Percentiles rank a stretch among this genome's conserved stretches.
phyloP scores from a whole-genome alignment of 257 asterid species.

The Solanum virginianum region DNA sequence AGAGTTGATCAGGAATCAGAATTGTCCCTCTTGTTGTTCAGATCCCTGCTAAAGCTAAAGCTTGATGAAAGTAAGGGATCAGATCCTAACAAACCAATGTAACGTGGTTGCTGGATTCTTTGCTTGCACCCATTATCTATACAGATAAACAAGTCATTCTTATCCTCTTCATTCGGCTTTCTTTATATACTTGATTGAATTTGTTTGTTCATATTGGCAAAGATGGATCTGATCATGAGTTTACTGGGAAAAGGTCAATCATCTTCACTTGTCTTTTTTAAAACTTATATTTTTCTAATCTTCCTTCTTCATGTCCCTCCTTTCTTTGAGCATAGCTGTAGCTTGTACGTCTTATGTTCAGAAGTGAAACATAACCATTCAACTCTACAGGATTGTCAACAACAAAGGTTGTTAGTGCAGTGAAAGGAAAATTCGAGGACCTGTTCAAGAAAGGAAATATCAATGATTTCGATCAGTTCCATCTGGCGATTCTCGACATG shows the following conservation, averaged over 20 bases:
- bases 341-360: background rate
- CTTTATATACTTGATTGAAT: background rate
- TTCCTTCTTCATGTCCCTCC: background rate
- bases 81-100: background rate
- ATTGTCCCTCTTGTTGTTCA: background rate
- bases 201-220: background rate
- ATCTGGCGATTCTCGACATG: slow-evolving; percentile 60
- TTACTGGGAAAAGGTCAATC: slow-evolving; percentile 61
- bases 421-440: slow-evolving; percentile 56
- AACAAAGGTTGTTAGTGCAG: slow-evolving; percentile 40
- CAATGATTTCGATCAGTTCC: slow-evolving; percentile 38
- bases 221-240: slow-evolving; percentile 65
- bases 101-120: slow-evolving; percentile 26
- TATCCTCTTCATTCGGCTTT: background rate
- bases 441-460: slow-evolving; percentile 46
- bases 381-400: slow-evolving; percentile 43
- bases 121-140: slow-evolving; percentile 20
- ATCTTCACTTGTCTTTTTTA: background rate
- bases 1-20: background rate
- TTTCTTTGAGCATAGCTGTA: background rate
- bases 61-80: slow-evolving; percentile 28
- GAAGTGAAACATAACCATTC: background rate
- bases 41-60: slow-evolving; percentile 4
- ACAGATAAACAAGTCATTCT: slow-evolving; percentile 28
- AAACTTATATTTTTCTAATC: background rate